Evolutionary conservation across 495 filamentous ascomycete species (phyloP).

Genomic region (Hyphodiscus hymeniophilus): DNA sequence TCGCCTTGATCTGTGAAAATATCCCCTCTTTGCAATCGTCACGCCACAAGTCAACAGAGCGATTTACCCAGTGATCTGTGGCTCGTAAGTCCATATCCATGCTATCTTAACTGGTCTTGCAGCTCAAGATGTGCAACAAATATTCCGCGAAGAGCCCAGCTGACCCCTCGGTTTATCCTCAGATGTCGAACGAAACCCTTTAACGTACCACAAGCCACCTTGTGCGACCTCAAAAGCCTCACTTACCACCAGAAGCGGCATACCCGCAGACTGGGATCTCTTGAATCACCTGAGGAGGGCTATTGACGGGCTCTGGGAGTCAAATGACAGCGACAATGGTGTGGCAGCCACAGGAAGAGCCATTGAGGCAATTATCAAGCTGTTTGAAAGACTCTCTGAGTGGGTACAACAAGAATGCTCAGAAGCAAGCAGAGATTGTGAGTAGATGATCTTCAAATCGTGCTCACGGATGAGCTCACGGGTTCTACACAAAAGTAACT

Average conservation of each 20-base stretch:
- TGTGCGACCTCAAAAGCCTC: constrained; percentile 17
- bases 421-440: constrained; percentile 75
- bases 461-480: neutral
- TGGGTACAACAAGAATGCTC: constrained; percentile 62
- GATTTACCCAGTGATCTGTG: neutral
- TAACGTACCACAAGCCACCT: constrained; percentile 21
- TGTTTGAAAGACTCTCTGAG: constrained; percentile 90
- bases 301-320: constrained; percentile 3
- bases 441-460: constrained; percentile 14
- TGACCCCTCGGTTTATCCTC: constrained; percentile 4
- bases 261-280: constrained; percentile 20
- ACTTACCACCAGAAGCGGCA: constrained; percentile 7
- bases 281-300: neutral
- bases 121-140: neutral
- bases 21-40: neutral
- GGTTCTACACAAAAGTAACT: constrained; percentile 5
- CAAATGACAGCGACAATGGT: constrained; percentile 47
- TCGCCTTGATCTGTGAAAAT: too few species aligned
- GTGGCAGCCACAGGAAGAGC: constrained; percentile 88
- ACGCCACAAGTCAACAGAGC: neutral
- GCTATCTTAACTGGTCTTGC: neutral
- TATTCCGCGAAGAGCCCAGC: neutral
- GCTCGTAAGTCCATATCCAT: constrained; percentile 5
- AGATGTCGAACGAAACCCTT: constrained; percentile 9
- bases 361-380: constrained; percentile 76